Conservation (phyloP, 2,329 filamentous ascomycete species). For the Diplodia mutila region DNA sequence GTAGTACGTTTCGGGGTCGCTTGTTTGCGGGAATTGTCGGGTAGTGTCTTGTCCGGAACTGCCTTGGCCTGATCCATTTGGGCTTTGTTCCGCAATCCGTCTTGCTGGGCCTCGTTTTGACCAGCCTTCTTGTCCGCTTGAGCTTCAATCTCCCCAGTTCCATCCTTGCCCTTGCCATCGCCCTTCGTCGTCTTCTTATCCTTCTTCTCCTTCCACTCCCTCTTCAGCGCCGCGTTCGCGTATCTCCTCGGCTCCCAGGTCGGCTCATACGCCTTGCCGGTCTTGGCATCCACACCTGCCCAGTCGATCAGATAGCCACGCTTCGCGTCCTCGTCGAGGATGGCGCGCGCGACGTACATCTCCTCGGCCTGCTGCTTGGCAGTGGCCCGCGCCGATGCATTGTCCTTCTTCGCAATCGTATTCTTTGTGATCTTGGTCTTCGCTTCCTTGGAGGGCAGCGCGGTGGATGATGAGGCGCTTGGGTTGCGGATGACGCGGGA, state of each 20-base stretch:
- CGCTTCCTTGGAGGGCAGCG: too few species aligned
- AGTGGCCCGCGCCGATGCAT: not conserved
- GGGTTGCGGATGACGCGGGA: too few species aligned
- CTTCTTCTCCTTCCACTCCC: constrained; percentile 33
- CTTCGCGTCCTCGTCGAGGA: constrained; percentile 38
- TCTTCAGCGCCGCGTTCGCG: constrained; percentile 39
- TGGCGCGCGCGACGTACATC: constrained; percentile 26
- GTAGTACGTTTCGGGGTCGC: too few species aligned
- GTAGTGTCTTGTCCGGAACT: too few species aligned
- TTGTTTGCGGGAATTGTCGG: too few species aligned
- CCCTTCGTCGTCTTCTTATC: not conserved
- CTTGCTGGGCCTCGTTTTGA: not conserved
- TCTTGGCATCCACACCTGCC: constrained; percentile 53
- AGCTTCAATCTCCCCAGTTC: too few species aligned
- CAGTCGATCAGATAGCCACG: constrained; percentile 59
- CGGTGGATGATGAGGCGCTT: too few species aligned
- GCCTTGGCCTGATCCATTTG: too few species aligned
- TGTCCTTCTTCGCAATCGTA: too few species aligned
- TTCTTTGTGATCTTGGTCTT: too few species aligned
- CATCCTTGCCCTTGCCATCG: too few species aligned
- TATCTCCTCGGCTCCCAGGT: constrained; percentile 55
- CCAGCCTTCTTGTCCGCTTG: not conserved
- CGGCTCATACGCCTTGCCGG: constrained; percentile 53
- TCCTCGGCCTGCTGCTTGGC: not conserved
- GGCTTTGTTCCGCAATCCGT: too few species aligned